phyloP scores from a whole-genome alignment of 176 grass and related monocot species.

The Phyllostachys edulis region DNA sequence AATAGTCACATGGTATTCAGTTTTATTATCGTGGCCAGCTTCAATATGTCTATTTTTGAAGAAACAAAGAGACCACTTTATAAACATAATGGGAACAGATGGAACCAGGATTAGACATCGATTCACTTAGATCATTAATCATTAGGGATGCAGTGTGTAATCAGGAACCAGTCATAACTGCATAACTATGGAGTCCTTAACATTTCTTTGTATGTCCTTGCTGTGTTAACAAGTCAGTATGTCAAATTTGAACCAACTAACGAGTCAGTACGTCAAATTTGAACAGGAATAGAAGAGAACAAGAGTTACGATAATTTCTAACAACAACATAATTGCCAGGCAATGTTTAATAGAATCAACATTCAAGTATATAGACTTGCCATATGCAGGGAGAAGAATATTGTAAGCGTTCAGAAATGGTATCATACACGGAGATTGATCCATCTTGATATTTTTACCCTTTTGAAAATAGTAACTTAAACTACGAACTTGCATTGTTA shows the following conservation, averaged over 20 bases:
- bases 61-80: background rate
- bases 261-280: background rate
- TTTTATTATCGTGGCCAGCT: background rate
- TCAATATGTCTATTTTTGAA: background rate
- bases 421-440: background rate
- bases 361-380: background rate
- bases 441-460: background rate
- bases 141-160: background rate
- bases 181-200: background rate
- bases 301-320: background rate
- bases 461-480: background rate
- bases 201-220: background rate
- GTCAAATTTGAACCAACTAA: constrained; percentile 20
- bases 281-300: background rate
- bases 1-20: background rate
- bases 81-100: background rate
- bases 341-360: background rate
- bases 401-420: constrained; percentile 2
- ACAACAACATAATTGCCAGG: background rate
- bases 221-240: background rate
- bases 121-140: background rate
- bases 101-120: background rate
- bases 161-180: background rate
- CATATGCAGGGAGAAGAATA: background rate
- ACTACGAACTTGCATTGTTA: background rate